Conservation (phyloP, 2,329 filamentous ascomycete genomes). For the Ceratocystis colombiana region DNA sequence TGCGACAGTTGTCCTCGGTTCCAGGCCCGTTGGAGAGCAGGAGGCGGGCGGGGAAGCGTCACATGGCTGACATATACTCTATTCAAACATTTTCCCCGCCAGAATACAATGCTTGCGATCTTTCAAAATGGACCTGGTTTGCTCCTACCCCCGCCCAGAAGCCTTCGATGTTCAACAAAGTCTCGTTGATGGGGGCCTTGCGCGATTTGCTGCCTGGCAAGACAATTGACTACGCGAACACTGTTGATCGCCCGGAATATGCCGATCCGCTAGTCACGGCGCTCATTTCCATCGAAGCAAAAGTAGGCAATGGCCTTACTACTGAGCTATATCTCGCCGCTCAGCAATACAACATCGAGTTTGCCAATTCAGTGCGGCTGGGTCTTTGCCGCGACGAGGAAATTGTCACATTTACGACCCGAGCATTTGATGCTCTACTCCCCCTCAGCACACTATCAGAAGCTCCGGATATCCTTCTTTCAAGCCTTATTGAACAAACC, state of each 20-base stretch:
- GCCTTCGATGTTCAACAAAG: slow-evolving; percentile 7
- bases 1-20: slow-evolving; percentile 35
- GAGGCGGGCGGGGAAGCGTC: slow-evolving; percentile 43
- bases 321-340: slow-evolving; percentile 15
- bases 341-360: slow-evolving; percentile 17
- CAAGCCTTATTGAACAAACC: slow-evolving; percentile 12
- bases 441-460: slow-evolving; percentile 6
- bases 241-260: slow-evolving; percentile 10
- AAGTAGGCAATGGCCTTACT: slow-evolving; percentile 9
- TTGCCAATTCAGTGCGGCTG: slow-evolving; percentile 19
- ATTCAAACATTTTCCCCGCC: slow-evolving; percentile 35
- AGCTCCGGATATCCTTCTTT: slow-evolving; percentile 17
- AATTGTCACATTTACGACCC: slow-evolving; percentile 19
- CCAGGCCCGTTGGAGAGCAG: slow-evolving; percentile 48
- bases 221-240: slow-evolving; percentile 18
- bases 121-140: slow-evolving; percentile 44
- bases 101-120: slow-evolving; percentile 34
- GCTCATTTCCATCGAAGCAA: slow-evolving; percentile 13
- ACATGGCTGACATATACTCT: slow-evolving; percentile 42
- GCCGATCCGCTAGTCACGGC: slow-evolving; percentile 18
- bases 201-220: background rate
- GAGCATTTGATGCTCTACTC: slow-evolving; percentile 16
- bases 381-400: slow-evolving; percentile 23
- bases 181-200: background rate
- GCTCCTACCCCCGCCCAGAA: slow-evolving; percentile 34